phyloP scores from a whole-genome alignment of 1,284 basidiomycete genomes.

The Ganoderma meredithae region DNA sequence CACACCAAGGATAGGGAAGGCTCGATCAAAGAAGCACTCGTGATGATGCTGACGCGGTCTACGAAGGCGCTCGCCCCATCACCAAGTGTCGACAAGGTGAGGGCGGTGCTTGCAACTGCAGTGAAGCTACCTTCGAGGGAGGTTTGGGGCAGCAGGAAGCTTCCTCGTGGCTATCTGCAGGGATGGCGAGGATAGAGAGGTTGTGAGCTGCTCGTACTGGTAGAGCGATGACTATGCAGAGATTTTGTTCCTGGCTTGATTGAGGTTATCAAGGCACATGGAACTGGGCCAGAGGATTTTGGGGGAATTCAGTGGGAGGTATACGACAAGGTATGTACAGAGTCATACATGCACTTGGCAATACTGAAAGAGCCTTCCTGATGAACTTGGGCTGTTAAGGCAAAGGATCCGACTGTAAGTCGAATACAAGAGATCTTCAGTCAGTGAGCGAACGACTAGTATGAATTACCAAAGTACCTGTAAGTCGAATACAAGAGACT shows the following conservation, averaged over 20 bases:
- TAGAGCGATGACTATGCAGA: not conserved
- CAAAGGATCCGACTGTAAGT: no score
- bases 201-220: not conserved
- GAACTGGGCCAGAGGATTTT: not conserved
- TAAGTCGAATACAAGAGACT: no score
- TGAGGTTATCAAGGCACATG: not conserved
- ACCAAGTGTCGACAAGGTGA: not conserved
- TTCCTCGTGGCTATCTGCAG: not conserved
- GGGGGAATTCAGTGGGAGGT: constrained; percentile 1
- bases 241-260: not conserved
- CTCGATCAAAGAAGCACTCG: not conserved
- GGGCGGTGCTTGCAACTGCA: not conserved
- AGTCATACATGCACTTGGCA: not conserved
- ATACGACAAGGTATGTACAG: not conserved
- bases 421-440: no score
- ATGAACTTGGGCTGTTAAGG: no score
- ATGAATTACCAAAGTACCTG: no score
- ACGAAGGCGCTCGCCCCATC: not conserved
- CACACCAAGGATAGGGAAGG: not conserved
- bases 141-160: not conserved
- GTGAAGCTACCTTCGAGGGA: not conserved
- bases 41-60: not conserved
- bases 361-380: not conserved
- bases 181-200: not conserved
- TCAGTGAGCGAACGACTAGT: no score